These are phyloP conservation scores for Hymenoscyphus fraxineus DNA, from an alignment of 2,329 filamentous ascomycete species.

Conservation along the genomic window DNA sequence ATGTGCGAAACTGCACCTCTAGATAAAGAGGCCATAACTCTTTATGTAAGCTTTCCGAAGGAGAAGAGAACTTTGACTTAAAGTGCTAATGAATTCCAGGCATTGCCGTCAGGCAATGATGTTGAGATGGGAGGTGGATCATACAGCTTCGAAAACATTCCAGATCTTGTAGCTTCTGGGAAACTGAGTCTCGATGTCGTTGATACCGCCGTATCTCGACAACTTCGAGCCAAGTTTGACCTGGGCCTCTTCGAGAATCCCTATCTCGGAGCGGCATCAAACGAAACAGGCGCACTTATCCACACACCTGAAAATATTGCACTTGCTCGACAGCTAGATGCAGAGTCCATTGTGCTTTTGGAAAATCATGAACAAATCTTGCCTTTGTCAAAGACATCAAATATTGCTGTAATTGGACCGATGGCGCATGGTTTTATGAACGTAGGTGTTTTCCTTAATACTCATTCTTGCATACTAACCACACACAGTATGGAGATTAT, in stretches of 20 bases:
- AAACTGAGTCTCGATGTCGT: conserved; percentile 56
- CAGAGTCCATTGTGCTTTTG: conserved; percentile 74
- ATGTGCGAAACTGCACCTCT: conserved; percentile 58
- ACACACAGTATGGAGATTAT: conserved; percentile 65
- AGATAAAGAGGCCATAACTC: conserved; percentile 62
- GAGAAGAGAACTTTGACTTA: background rate
- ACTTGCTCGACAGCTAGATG: conserved; percentile 70
- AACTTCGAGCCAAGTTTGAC: conserved; percentile 65
- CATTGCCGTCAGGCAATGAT: conserved; percentile 66
- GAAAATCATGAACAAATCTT: conserved; percentile 69
- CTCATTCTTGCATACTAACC: conserved; percentile 6
- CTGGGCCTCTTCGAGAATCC: conserved; percentile 70
- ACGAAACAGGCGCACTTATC: conserved; percentile 54
- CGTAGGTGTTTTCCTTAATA: conserved; percentile 40
- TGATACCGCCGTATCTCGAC: conserved; percentile 62
- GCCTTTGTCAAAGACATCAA: conserved; percentile 63
- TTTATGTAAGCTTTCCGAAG: conserved; percentile 41
- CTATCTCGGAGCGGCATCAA: conserved; percentile 54
- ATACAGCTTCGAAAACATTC: conserved; percentile 66
- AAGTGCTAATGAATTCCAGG: conserved; percentile 30
- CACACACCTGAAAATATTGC: conserved; percentile 65
- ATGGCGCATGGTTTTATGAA: conserved; percentile 72
- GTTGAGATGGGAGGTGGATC: conserved; percentile 75
- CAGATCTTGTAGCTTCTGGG: conserved; percentile 58
- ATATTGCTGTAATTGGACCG: conserved; percentile 69